Conservation (phyloP, 106 monocot species). For the Dendrobium officinale region DNA sequence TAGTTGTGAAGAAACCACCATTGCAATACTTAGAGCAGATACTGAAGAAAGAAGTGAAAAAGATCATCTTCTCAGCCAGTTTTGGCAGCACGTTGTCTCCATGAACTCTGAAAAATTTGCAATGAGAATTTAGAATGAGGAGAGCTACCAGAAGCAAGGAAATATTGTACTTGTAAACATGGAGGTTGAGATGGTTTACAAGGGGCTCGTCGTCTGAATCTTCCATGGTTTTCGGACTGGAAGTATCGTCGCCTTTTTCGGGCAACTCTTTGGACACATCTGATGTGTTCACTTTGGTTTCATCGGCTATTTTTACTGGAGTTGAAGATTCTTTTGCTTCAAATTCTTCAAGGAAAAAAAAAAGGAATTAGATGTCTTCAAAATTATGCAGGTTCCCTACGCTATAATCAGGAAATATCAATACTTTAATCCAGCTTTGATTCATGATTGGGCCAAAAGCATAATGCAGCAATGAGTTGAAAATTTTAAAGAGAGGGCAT, state of each 20-base stretch:
- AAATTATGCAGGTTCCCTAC: no score
- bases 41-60: no score
- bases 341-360: constrained; percentile 1
- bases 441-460: no score
- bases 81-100: constrained; percentile 36
- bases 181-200: constrained; percentile 33
- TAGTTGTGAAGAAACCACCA: no score
- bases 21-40: no score
- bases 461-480: no score
- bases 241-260: constrained; percentile 10
- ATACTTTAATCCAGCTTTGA: no score
- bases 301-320: neutral
- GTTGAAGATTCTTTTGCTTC: constrained; percentile 9
- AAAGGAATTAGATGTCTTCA: no score
- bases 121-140: neutral
- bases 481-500: no score
- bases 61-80: neutral
- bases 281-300: neutral
- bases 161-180: neutral
- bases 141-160: neutral
- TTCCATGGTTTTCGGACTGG: constrained; percentile 9
- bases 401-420: neutral
- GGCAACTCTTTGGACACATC: constrained; percentile 5
- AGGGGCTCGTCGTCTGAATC: constrained; percentile 72
- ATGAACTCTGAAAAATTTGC: constrained; percentile 31